Conservation (phyloP, 2,329 filamentous ascomycete genomes). For the Alternaria infectoria region DNA sequence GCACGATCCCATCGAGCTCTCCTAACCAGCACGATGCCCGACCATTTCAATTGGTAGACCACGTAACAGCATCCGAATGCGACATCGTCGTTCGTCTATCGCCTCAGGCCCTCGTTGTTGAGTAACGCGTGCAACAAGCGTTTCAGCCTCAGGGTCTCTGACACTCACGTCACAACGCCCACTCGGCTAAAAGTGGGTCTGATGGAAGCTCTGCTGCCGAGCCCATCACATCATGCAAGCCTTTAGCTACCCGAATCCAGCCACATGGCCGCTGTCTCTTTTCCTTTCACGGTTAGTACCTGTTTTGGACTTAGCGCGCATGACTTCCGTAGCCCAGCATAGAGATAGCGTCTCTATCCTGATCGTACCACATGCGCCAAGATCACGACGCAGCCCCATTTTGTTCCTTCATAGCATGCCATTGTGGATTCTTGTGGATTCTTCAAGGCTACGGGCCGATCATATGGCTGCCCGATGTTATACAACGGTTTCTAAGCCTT, state of each 20-base stretch:
- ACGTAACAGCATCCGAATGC: background rate
- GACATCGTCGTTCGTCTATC: conserved; percentile 1
- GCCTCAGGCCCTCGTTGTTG: conserved; percentile 7
- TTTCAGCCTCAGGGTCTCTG: conserved; percentile 34
- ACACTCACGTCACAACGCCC: conserved; percentile 21
- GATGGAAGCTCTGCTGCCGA: conserved; percentile 8
- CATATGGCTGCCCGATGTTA: conserved; percentile 6
- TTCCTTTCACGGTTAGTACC: conserved; percentile 2
- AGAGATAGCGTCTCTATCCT: conserved; percentile 1
- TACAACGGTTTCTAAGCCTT: conserved; percentile 16
- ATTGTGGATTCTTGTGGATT: background rate
- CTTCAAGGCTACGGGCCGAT: conserved; percentile 3
- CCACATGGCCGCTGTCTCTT: background rate
- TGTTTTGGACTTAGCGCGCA: conserved; percentile 10
- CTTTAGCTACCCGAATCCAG: conserved; percentile 1
- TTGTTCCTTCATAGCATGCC: conserved; percentile 3
- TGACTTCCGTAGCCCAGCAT: conserved; percentile 2
- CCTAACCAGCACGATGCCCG: background rate
- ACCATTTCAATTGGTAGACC: background rate
- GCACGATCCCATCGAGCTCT: background rate
- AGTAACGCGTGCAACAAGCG: conserved; percentile 9
- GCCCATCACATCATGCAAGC: conserved; percentile 18
- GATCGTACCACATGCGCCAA: conserved; percentile 7
- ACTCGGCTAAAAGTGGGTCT: conserved; percentile 16
- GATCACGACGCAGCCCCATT: conserved; percentile 1